Evolutionary conservation across 1,284 basidiomycete genomes (phyloP).

Genomic region (Pseudomicrostroma phylloplanum): DNA sequence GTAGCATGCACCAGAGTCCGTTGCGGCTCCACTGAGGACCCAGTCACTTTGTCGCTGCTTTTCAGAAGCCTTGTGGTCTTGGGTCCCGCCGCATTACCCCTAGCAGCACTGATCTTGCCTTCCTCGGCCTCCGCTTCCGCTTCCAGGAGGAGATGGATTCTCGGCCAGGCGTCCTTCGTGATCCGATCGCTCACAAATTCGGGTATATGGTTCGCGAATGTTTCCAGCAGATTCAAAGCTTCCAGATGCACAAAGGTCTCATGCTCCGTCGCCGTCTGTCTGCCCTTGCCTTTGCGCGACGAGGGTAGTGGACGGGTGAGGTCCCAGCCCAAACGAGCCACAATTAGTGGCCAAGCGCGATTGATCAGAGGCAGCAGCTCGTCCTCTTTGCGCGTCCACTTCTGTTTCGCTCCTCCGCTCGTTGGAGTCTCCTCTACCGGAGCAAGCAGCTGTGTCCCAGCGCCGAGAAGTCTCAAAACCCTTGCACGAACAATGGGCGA

Average conservation of each 20-base stretch:
- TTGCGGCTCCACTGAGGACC: not conserved
- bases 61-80: not conserved
- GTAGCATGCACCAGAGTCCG: not conserved
- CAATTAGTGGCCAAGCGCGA: conserved; percentile 38
- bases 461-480: conserved; percentile 14
- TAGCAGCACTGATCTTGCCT: not conserved
- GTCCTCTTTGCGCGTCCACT: conserved; percentile 16
- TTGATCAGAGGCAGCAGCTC: conserved; percentile 40
- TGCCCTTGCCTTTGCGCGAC: not conserved
- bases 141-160: conserved; percentile 25
- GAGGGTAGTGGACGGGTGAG: conserved; percentile 5
- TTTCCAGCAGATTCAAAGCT: conserved; percentile 26
- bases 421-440: conserved; percentile 1
- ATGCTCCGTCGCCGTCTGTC: conserved; percentile 20
- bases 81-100: not conserved
- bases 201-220: conserved; percentile 18
- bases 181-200: conserved; percentile 35
- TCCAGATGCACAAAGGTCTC: conserved; percentile 35
- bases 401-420: conserved; percentile 14
- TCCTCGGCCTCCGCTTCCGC: conserved; percentile 18
- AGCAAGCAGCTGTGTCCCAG: conserved; percentile 13
- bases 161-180: conserved; percentile 39
- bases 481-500: conserved; percentile 13
- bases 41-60: not conserved
- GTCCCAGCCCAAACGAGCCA: conserved; percentile 32